These are phyloP conservation scores for Coemansia sp. DNA, from an alignment of 192 early-diverging fungal genomes.

Conservation along the genomic window DNA sequence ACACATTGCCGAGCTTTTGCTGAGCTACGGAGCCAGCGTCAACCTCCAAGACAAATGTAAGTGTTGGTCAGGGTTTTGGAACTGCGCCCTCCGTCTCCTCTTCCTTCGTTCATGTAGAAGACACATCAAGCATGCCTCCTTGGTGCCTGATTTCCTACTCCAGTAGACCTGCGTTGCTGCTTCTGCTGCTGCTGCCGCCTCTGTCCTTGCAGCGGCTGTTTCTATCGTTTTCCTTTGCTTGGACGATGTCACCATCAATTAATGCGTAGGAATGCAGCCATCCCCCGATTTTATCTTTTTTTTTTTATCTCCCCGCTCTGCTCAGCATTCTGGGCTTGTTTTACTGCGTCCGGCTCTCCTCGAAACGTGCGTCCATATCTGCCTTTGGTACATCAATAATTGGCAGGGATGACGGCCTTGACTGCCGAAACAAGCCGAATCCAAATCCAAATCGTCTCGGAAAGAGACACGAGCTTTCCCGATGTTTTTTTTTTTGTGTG, in stretches of 20 bases:
- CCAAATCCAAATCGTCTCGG: not conserved
- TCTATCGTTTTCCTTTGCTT: not conserved
- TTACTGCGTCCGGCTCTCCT: slow-evolving; percentile 5
- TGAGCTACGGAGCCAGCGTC: slow-evolving; percentile 74
- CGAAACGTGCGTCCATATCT: not conserved
- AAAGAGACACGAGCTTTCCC: not conserved
- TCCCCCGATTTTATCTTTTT: not conserved
- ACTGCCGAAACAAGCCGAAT: not conserved
- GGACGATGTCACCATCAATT: not conserved
- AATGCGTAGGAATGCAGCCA: not conserved
- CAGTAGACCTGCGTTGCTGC: not conserved
- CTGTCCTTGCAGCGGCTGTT: not conserved
- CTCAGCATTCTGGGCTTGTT: slow-evolving; percentile 4
- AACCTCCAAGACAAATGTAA: slow-evolving; percentile 81
- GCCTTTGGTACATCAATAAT: not conserved
- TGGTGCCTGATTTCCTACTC: not conserved
- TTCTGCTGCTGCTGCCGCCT: not conserved
- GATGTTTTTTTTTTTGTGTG: slow-evolving; percentile 1
- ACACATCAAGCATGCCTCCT: not conserved
- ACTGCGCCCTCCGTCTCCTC: not conserved
- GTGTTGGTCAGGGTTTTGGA: slow-evolving; percentile 21
- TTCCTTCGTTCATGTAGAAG: not conserved
- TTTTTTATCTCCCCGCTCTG: not conserved
- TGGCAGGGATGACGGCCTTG: not conserved
- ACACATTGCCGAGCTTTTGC: slow-evolving; percentile 68